These are phyloP conservation scores for Chaetomium olivaceum DNA, from an alignment of 2,329 filamentous ascomycete species.

Conservation along the genomic window DNA sequence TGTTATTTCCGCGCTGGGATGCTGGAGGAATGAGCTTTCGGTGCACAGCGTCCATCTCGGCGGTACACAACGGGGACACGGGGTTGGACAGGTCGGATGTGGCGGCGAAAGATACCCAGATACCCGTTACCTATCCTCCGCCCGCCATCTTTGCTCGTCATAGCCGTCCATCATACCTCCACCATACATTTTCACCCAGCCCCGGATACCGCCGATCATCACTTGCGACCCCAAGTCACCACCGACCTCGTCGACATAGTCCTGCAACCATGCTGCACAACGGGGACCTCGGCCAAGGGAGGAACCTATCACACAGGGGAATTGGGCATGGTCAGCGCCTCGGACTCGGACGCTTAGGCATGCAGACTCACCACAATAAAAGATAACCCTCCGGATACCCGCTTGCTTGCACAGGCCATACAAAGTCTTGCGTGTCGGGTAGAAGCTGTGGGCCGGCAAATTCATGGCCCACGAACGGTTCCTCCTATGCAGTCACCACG, in stretches of 20 bases:
- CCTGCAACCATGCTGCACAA: slow-evolving; percentile 58
- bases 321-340: neutral
- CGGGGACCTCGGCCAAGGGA: slow-evolving; percentile 53
- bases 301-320: slow-evolving; percentile 44
- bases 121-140: slow-evolving; percentile 10
- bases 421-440: slow-evolving; percentile 50
- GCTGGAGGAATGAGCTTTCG: neutral
- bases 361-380: slow-evolving; percentile 53
- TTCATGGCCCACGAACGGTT: slow-evolving; percentile 60
- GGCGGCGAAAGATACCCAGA: slow-evolving; percentile 22
- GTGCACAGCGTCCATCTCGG: slow-evolving; percentile 18
- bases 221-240: slow-evolving; percentile 48
- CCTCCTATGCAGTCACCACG: slow-evolving; percentile 59
- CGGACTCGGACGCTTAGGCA: neutral
- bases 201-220: slow-evolving; percentile 55
- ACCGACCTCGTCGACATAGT: slow-evolving; percentile 52
- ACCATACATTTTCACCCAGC: slow-evolving; percentile 54
- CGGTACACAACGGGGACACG: neutral
- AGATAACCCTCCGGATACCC: slow-evolving; percentile 51
- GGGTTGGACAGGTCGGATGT: neutral
- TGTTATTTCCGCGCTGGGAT: neutral
- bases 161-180: slow-evolving; percentile 53
- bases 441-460: slow-evolving; percentile 56
- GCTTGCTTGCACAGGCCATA: slow-evolving; percentile 54
- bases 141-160: slow-evolving; percentile 45